A percentile compares a stretch with the other conserved stretches of the same genome.
phyloP scores from a whole-genome alignment of 768 basidiomycete species.

The Auricularia sp. region DNA sequence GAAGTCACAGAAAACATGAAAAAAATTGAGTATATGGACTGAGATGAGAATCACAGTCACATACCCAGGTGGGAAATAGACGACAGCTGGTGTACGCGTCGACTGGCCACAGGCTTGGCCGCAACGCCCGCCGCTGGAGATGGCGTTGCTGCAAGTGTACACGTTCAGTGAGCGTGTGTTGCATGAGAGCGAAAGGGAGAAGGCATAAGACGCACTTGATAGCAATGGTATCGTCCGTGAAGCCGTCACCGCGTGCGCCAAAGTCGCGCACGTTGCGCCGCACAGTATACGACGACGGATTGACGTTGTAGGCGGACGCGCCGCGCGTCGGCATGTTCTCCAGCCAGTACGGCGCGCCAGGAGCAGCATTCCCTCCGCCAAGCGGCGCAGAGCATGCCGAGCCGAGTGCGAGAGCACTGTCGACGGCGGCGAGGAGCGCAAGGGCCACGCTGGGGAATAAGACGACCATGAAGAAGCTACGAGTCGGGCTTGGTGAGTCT shows the following conservation, averaged over 20 bases:
- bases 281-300: slow-evolving; percentile 9
- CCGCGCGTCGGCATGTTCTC: neutral
- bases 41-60: slow-evolving; percentile 6
- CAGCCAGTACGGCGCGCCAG: too few species aligned
- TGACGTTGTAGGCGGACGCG: neutral
- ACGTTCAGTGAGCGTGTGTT: too few species aligned
- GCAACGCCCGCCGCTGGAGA: slow-evolving; percentile 54
- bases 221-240: slow-evolving; percentile 64
- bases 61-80: slow-evolving; percentile 68
- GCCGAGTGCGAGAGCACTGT: neutral
- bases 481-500: too few species aligned
- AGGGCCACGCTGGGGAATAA: neutral
- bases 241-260: slow-evolving; percentile 49
- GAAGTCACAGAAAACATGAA: neutral
- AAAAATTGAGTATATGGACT: too few species aligned
- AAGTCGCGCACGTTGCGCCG: slow-evolving; percentile 19
- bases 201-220: slow-evolving; percentile 41
- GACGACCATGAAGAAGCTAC: too few species aligned
- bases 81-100: slow-evolving; percentile 52
- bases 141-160: slow-evolving; percentile 40
- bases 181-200: slow-evolving; percentile 6
- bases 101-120: slow-evolving; percentile 30
- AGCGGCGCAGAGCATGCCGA: neutral
- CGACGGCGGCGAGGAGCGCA: neutral
- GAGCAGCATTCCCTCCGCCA: neutral